Conservation (phyloP, 2,329 filamentous ascomycete species). For the Nigrospora oryzae region DNA sequence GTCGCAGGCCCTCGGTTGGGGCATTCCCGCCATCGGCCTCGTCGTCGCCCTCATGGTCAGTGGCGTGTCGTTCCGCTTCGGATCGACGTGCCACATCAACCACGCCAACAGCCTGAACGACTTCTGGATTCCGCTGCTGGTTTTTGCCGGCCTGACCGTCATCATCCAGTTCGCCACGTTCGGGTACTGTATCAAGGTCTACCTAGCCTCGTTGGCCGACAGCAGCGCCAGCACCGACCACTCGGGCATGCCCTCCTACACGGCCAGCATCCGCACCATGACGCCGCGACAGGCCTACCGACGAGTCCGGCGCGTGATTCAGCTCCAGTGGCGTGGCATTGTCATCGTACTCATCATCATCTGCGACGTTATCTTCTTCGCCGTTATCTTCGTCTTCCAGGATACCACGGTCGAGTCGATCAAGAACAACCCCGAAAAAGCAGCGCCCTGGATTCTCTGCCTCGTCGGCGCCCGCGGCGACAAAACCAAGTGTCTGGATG, state of each 20-base stretch:
- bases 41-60: conserved; percentile 72
- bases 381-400: conserved; percentile 81
- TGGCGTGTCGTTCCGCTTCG: conserved; percentile 91
- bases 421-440: conserved; percentile 43
- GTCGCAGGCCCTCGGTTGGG: conserved; percentile 75
- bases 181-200: conserved; percentile 89
- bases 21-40: conserved; percentile 68
- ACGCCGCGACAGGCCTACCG: conserved; percentile 83
- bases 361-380: conserved; percentile 87
- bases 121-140: conserved; percentile 80
- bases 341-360: conserved; percentile 85
- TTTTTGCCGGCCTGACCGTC: conserved; percentile 55
- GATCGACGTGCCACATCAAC: conserved; percentile 89
- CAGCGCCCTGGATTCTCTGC: conserved; percentile 63
- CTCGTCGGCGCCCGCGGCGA: conserved; percentile 50
- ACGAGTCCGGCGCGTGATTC: conserved; percentile 75
- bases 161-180: conserved; percentile 64
- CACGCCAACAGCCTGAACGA: conserved; percentile 73
- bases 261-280: conserved; percentile 65
- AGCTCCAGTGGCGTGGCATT: conserved; percentile 91
- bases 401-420: conserved; percentile 61
- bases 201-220: conserved; percentile 75
- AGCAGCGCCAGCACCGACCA: conserved; percentile 61
- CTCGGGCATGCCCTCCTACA: conserved; percentile 67
- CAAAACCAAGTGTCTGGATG: conserved; percentile 54